Percentiles rank a stretch among this genome's conserved stretches.
Evolutionary conservation across 2,329 filamentous ascomycete species (phyloP).

Genomic region (Gaeumannomyces sp.): DNA sequence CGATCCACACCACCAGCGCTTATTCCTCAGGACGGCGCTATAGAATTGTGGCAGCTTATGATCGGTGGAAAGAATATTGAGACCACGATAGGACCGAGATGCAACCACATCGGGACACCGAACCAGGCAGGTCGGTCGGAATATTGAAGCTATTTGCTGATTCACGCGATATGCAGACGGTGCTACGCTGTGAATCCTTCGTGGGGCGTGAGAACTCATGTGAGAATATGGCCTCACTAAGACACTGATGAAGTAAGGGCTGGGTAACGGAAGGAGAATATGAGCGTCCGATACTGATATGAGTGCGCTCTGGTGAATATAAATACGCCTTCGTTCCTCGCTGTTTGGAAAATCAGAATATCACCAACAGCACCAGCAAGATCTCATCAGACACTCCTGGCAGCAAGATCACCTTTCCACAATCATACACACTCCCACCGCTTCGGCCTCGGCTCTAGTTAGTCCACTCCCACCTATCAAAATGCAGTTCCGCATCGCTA

Average conservation of each 20-base stretch:
- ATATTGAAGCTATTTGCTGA: not conserved
- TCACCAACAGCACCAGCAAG: not conserved
- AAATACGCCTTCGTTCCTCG: not conserved
- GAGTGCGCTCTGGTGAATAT: not conserved
- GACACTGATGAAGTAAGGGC: too few relatives aligned
- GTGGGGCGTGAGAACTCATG: not conserved
- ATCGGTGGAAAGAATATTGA: not conserved
- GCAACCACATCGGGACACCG: not conserved
- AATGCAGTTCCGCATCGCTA: constrained; percentile 2
- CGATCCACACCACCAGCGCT: not conserved
- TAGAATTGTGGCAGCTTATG: not conserved
- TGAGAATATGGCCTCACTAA: not conserved
- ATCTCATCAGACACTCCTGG: not conserved
- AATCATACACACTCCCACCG: not conserved
- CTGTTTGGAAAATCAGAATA: not conserved
- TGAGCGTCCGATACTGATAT: not conserved
- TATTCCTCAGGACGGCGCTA: too few relatives aligned
- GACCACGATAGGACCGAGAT: not conserved
- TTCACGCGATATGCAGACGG: not conserved
- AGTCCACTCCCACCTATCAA: not conserved
- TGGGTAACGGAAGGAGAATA: too few relatives aligned
- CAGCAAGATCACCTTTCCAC: not conserved
- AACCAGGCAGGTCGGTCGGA: not conserved
- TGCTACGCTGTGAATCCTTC: not conserved
- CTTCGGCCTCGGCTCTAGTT: not conserved